Base-by-base conservation (phyloP, 2,329 filamentous ascomycete species). In the Ascomycota sp. region DNA sequence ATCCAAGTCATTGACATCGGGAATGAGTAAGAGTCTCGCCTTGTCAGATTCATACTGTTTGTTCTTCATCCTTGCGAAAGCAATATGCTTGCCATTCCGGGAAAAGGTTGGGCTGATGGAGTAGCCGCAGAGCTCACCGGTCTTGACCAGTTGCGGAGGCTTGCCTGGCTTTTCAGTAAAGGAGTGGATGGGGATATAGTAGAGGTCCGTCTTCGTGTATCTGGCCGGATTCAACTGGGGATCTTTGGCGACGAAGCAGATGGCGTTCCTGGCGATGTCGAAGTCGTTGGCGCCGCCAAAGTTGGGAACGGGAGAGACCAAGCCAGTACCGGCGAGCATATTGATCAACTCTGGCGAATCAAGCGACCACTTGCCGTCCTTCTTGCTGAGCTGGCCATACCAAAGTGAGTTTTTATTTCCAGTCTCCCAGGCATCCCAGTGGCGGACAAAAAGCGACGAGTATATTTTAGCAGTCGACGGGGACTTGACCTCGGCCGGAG, bases 211-310 rank as follows among this genome's bases (percentile, higher is more conserved):
- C 45, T 84, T 86, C 6, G 82, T 92, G 50, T 78, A 71, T 36
- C 77, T 66, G 0, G 79, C 78, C 3, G 68, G 71, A 44, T 77
- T 71, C 24, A 82, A 53, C 9, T 68, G 58, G 0, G 77, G 77
- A 44, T 83, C 78, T 43, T 80, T 81, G 7, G 79, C 67, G 8
- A 82, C 68, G 45, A 84, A 84, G 6, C 73, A 68, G 34, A 86
- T 62, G 1, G 75, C 77, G 31, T 59, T 52, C 25, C 56, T 53
- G 37, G 71, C 64, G 37, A 86, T 67, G 45, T 91, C 81, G 45
- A 84, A 92, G 51, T 91, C 76, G n/a, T 71, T 68, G 0, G 70
- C 58, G 13, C 77, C 80, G 4, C 83, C 83, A 44, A 92, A 91
- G 0, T 80, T 76, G 33, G 67, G 72, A 12, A 83, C 70, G 0